Conservation (phyloP, 1,139 yeast species). For the Yamadazyma epiphylla region DNA sequence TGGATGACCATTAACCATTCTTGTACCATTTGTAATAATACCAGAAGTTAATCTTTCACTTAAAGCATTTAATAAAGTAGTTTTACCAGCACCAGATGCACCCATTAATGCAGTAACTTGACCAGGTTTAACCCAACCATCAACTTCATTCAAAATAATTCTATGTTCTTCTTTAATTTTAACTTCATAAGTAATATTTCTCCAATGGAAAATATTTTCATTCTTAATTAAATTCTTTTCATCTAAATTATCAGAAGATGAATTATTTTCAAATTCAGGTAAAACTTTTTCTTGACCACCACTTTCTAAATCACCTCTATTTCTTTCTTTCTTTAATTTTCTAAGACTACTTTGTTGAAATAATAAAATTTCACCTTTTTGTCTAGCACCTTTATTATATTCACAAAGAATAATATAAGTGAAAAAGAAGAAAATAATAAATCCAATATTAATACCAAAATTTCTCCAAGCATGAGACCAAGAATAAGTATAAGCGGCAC, state of each 20-base stretch:
- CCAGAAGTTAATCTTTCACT: conserved; percentile 36
- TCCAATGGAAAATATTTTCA: conserved; percentile 40
- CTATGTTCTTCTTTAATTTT: conserved; percentile 39
- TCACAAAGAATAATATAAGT: conserved; percentile 58
- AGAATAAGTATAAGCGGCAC: conserved; percentile 42
- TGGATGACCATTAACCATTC: conserved; percentile 34
- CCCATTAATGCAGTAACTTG: conserved; percentile 38
- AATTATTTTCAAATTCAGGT: conserved; percentile 1
- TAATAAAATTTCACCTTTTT: conserved; percentile 75
- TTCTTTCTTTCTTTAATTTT: conserved; percentile 13
- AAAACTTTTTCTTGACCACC: conserved; percentile 8
- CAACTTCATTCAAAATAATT: conserved; percentile 50
- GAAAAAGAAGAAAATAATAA: conserved; percentile 46
- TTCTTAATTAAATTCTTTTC: conserved; percentile 5
- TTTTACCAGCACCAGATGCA: conserved; percentile 39
- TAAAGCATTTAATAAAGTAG: conserved; percentile 35
- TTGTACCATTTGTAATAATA: conserved; percentile 27
- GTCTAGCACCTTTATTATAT: conserved; percentile 65
- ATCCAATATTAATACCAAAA: conserved; percentile 58
- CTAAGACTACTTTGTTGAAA: conserved; percentile 39
- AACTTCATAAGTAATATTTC: conserved; percentile 39
- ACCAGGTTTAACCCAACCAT: conserved; percentile 49
- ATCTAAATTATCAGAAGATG: conserved; percentile 1
- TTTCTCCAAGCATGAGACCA: conserved; percentile 75
- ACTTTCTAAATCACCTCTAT: conserved; percentile 11